These are phyloP conservation scores for Skeletonema tropicum DNA, from an alignment of 108 stramenopile genomes.

Conservation along the genomic window DNA sequence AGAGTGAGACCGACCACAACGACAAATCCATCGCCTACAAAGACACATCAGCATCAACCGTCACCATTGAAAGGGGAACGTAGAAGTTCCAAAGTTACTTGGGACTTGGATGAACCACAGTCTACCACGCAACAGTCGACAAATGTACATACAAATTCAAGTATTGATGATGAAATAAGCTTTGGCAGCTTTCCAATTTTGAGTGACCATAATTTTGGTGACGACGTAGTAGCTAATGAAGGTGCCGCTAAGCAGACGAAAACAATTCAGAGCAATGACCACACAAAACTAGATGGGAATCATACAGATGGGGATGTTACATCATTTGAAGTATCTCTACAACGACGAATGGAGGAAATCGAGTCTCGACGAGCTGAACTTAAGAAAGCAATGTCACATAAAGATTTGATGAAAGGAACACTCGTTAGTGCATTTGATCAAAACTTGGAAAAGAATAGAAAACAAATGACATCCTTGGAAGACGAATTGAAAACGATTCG, in stretches of 20 bases:
- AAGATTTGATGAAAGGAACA: conserved; percentile 39
- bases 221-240: neutral
- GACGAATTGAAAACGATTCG: conserved; percentile 29
- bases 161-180: conserved; percentile 31
- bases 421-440: conserved; percentile 40
- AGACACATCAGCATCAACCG: neutral
- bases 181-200: conserved; percentile 44
- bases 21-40: no score
- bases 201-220: conserved; percentile 36
- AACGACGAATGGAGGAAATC: conserved; percentile 32
- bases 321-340: conserved; percentile 31
- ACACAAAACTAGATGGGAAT: neutral
- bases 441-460: conserved; percentile 28
- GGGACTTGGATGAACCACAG: conserved; percentile 1
- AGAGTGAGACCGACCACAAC: neutral
- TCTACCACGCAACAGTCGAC: neutral
- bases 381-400: conserved; percentile 24
- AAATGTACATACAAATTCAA: neutral
- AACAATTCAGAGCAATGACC: conserved; percentile 3
- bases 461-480: conserved; percentile 13
- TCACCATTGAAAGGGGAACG: neutral
- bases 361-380: conserved; percentile 18
- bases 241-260: neutral
- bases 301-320: neutral
- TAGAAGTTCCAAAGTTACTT: conserved; percentile 1